Percentiles rank a stretch among this genome's conserved stretches.
phyloP scores from a whole-genome alignment of 345 rosid species.

The Salix suchowensis region DNA sequence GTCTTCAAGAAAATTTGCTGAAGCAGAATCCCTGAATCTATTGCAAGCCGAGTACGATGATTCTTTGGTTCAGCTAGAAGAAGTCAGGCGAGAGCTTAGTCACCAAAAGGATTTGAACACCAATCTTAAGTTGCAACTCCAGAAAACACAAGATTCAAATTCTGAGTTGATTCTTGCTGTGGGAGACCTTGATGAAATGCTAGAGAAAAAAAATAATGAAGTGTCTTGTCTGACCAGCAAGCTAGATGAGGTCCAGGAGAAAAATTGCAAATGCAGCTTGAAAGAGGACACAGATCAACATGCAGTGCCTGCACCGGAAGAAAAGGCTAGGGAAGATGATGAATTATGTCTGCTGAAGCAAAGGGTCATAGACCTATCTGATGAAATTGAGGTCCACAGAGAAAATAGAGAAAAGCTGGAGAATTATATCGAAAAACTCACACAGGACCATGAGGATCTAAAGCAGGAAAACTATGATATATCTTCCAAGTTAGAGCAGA shows the following conservation, averaged over 20 bases:
- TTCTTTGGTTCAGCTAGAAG: conserved; percentile 57
- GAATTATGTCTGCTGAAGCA: conserved; percentile 16
- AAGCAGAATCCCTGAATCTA: conserved; percentile 28
- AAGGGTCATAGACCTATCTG: conserved; percentile 15
- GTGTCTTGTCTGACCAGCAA: conserved; percentile 23
- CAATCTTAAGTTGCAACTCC: conserved; percentile 69
- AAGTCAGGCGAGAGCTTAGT: conserved; percentile 63
- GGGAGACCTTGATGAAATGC: conserved; percentile 76
- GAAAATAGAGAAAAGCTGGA: conserved; percentile 22
- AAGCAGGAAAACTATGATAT: conserved; percentile 17
- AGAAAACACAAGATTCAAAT: conserved; percentile 88
- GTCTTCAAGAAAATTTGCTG: conserved; percentile 38
- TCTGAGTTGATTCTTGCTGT: conserved; percentile 85
- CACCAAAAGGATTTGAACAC: conserved; percentile 67
- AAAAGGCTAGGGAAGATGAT: conserved; percentile 10
- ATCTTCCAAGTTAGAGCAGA: conserved; percentile 21
- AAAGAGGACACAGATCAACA: conserved; percentile 36
- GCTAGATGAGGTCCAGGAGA: conserved; percentile 21
- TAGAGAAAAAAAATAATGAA: conserved; percentile 50
- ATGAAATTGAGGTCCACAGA: conserved; percentile 18
- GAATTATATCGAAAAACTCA: conserved; percentile 19
- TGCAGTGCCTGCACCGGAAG: conserved; percentile 20
- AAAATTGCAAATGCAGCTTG: conserved; percentile 20
- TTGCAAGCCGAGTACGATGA: conserved; percentile 56
- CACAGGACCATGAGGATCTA: conserved; percentile 19